Base-by-base conservation (phyloP, 352 stramenopile species). In the Phytophthora idaei region DNA sequence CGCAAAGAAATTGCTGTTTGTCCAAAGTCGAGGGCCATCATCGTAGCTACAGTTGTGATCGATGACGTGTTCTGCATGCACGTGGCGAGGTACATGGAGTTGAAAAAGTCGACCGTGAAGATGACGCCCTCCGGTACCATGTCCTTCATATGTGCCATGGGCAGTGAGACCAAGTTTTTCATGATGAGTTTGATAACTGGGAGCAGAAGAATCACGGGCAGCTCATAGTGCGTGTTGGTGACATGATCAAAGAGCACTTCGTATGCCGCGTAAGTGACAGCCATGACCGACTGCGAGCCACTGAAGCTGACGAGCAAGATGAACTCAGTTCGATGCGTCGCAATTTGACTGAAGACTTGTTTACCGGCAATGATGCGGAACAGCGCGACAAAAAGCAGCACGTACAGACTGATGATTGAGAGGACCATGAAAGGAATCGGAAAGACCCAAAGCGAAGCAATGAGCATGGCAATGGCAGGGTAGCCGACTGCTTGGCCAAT, bases 31-130 rank as follows among this genome's bases (percentile, higher is more conserved):
- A 81, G 27, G 2, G 41, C n/a, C 51, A 80, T 73, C 28, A 81
- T 60, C n/a, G 50, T 48, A 2, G 66, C 28, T n/a, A 65, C 69
- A 2, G 67, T 82, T 7, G 44, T 60, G 29, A 76, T 52, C 3
- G 75, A 80, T 0, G 61, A 73, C 1, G 76, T 62, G 55, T 69
- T 77, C 34, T 85, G 77, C 69, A 83, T 74, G 51, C 73, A 81
- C 6, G 55, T 78, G 15, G 71, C 53, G 1, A 81, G 63, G 29
- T 74, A 87, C 36, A 84, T 62, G 10, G 76, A 69, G 44, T 75
- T 79, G 61, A 80, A 83, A 44, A 80, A 71, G 15, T 83, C 66
- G 21, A 83, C 57, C 9, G 61, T 80, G 57, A 83, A 80, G 44
- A 85, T 75, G 25, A 85, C 66, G 7, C 58, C 56, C 41, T 76